Percentiles rank a stretch among this genome's conserved stretches.
phyloP scores from a whole-genome alignment of 1,284 basidiomycete genomes.

The Inonotus hispidus region DNA sequence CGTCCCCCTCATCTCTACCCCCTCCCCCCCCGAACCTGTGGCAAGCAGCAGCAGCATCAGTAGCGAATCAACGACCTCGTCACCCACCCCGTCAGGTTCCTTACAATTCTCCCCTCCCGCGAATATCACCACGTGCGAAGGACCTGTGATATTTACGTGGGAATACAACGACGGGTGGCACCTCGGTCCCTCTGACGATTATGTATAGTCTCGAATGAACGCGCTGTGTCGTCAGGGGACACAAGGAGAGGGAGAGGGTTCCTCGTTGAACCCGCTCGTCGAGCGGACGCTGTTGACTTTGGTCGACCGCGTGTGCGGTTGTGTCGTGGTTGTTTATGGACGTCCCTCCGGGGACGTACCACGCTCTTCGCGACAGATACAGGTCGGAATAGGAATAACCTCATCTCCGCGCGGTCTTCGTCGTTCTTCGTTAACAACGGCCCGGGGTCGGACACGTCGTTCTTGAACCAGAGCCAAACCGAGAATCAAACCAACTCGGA shows the following conservation, averaged over 20 bases:
- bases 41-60: not conserved
- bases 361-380: constrained; percentile 24
- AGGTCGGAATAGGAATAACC: not conserved
- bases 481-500: constrained; percentile 17
- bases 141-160: constrained; percentile 23
- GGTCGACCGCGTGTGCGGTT: constrained; percentile 19
- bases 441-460: constrained; percentile 19
- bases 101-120: constrained; percentile 23
- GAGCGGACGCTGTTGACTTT: constrained; percentile 23
- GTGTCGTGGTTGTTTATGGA: constrained; percentile 24
- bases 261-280: too few species aligned
- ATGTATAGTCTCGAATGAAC: constrained; percentile 25
- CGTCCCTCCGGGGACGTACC: constrained; percentile 25
- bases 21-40: too few species aligned
- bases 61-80: not conserved
- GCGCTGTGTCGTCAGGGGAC: not conserved
- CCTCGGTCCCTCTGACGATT: constrained; percentile 22
- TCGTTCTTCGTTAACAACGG: constrained; percentile 24
- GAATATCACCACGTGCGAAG: constrained; percentile 24
- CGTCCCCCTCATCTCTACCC: not conserved
- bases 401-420: constrained; percentile 21
- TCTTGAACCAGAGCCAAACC: constrained; percentile 22
- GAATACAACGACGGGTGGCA: constrained; percentile 4
- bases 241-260: too few species aligned
- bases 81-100: not conserved